phyloP scores from a whole-genome alignment of 78 protist genomes.

The Bigelowiella natans region DNA sequence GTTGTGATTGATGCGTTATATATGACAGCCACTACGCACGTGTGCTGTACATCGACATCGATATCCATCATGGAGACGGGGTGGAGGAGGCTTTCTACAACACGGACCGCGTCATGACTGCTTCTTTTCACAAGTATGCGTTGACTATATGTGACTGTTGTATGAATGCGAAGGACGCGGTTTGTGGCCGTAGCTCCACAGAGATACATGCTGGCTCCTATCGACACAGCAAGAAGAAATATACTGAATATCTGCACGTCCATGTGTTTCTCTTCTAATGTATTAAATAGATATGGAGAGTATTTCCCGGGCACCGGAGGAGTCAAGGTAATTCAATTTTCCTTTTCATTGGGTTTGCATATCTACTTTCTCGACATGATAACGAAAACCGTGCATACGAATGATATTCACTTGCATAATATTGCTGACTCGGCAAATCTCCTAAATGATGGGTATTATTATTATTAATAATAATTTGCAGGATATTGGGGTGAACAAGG shows the following conservation, averaged over 20 bases:
- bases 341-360: neutral
- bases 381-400: no score
- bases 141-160: constrained; percentile 84
- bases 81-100: constrained; percentile 87
- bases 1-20: neutral
- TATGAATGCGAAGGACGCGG: no score
- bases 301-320: constrained; percentile 97
- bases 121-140: constrained; percentile 91
- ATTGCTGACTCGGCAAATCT: no score
- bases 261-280: no score
- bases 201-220: neutral
- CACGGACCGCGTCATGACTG: constrained; percentile 89
- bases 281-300: no score
- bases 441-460: neutral
- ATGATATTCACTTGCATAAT: no score
- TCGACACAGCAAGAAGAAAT: constrained; percentile 15
- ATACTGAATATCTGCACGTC: no score
- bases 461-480: neutral
- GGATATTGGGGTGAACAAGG: constrained; percentile 79
- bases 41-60: constrained; percentile 95
- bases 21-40: constrained; percentile 59
- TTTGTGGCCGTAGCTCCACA: constrained; percentile 20
- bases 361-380: no score
- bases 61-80: constrained; percentile 98
- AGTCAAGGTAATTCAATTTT: neutral